These are phyloP conservation scores for Eucalyptus curtisii DNA, from an alignment of 345 rosid species.

Conservation along the genomic window DNA sequence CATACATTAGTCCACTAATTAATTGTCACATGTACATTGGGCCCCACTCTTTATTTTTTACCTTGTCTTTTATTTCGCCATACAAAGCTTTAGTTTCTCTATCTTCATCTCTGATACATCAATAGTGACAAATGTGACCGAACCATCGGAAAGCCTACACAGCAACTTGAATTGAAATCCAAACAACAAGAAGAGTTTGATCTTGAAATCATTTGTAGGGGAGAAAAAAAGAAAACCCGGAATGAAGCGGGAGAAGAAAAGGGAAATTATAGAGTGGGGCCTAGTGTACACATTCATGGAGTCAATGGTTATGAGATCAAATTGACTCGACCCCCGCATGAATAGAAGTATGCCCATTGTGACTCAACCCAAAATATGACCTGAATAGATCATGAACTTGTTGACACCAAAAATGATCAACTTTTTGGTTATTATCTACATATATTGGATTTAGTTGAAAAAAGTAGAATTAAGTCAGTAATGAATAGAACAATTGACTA, in stretches of 20 bases:
- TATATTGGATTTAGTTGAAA: no score
- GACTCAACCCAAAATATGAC: background rate
- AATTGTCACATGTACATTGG: background rate
- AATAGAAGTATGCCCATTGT: background rate
- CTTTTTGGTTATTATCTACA: no score
- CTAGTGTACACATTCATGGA: background rate
- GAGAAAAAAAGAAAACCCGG: conserved; percentile 35
- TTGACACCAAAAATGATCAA: no score
- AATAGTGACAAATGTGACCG: conserved; percentile 26
- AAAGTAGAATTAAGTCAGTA: no score
- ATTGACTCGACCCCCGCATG: rapidly evolving
- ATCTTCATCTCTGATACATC: background rate
- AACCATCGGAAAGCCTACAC: background rate
- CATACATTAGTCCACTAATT: background rate
- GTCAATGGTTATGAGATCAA: background rate
- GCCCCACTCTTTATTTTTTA: background rate
- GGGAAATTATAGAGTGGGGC: background rate
- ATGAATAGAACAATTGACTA: no score
- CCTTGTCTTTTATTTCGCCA: background rate
- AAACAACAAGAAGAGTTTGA: conserved; percentile 5
- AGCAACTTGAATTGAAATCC: background rate
- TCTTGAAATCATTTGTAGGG: conserved; percentile 29
- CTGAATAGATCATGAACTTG: no score
- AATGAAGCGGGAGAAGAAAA: conserved; percentile 11
- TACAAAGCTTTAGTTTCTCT: background rate